Conservation (phyloP, 2,329 filamentous ascomycete genomes). For the Penicillium sp. region DNA sequence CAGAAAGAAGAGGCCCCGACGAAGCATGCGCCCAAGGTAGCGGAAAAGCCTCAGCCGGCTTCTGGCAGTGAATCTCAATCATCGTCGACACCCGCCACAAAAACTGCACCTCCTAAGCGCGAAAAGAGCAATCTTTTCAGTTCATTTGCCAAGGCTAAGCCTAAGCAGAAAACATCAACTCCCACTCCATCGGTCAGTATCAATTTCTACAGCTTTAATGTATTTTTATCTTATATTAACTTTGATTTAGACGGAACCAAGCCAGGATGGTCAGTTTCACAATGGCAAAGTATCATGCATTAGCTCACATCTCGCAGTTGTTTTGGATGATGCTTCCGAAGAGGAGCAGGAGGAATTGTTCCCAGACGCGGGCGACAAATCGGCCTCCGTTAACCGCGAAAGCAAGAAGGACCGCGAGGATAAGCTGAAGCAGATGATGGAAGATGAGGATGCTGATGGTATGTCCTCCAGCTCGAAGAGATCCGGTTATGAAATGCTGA, state of each 20-base stretch:
- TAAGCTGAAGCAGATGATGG: slow-evolving; percentile 75
- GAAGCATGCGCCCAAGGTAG: slow-evolving; percentile 29
- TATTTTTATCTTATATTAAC: slow-evolving; percentile 18
- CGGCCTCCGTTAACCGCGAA: slow-evolving; percentile 46
- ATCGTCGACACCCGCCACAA: slow-evolving; percentile 42
- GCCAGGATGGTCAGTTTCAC: slow-evolving; percentile 53
- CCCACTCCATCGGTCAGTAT: slow-evolving; percentile 46
- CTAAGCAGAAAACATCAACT: slow-evolving; percentile 56
- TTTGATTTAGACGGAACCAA: slow-evolving; percentile 36
- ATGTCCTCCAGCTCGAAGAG: slow-evolving; percentile 41
- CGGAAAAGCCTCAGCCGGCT: slow-evolving; percentile 24
- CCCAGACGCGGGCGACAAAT: slow-evolving; percentile 41
- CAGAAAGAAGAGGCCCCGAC: slow-evolving; percentile 32
- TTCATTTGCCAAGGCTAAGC: slow-evolving; percentile 74
- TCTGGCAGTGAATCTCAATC: slow-evolving; percentile 31
- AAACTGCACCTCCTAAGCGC: slow-evolving; percentile 58
- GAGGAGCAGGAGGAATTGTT: slow-evolving; percentile 60
- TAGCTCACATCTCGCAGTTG: slow-evolving; percentile 42
- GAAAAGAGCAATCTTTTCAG: slow-evolving; percentile 72
- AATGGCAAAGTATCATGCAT: not conserved
- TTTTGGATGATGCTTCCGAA: slow-evolving; percentile 60
- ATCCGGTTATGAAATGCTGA: slow-evolving; percentile 27
- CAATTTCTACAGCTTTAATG: slow-evolving; percentile 5
- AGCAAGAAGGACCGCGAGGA: slow-evolving; percentile 67
- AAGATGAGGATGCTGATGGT: slow-evolving; percentile 56